Evolutionary conservation across 1,139 yeast genomes (phyloP).

Genomic region (Eremothecium sinecaudum): DNA sequence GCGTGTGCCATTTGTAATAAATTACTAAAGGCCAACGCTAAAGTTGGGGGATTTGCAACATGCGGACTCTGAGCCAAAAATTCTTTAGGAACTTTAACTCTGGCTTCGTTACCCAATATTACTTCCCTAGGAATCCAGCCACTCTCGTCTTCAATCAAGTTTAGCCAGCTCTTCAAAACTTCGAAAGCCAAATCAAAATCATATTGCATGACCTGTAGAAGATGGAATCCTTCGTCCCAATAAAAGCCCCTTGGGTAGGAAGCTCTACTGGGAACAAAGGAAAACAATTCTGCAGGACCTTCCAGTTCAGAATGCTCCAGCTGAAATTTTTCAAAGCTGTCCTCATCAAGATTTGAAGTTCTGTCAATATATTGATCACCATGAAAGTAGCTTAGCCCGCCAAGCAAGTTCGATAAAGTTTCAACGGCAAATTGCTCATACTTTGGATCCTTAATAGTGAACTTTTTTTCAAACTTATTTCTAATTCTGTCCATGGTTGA

Average conservation of each 20-base stretch:
- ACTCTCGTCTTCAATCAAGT: conserved; percentile 73
- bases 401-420: conserved; percentile 70
- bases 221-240: conserved; percentile 98
- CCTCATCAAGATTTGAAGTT: conserved; percentile 56
- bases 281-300: conserved; percentile 64
- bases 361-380: conserved; percentile 87
- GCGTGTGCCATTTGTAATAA: conserved; percentile 45
- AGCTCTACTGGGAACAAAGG: conserved; percentile 86
- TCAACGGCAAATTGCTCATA: conserved; percentile 62
- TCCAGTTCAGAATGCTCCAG: conserved; percentile 44
- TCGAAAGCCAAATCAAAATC: conserved; percentile 81
- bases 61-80: conserved; percentile 82
- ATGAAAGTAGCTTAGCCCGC: conserved; percentile 81
- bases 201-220: conserved; percentile 70
- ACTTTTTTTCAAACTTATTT: conserved; percentile 45
- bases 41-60: conserved; percentile 92
- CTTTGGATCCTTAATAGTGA: conserved; percentile 39
- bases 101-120: conserved; percentile 83
- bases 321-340: conserved; percentile 46
- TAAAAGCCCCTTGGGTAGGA: conserved; percentile 94
- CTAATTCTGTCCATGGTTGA: conserved; percentile 39
- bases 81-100: conserved; percentile 80
- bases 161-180: conserved; percentile 80
- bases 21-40: conserved; percentile 69
- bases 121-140: conserved; percentile 98